phyloP scores from a whole-genome alignment of 805 yeast genomes.

The Dipodascopsis uninucleata region DNA sequence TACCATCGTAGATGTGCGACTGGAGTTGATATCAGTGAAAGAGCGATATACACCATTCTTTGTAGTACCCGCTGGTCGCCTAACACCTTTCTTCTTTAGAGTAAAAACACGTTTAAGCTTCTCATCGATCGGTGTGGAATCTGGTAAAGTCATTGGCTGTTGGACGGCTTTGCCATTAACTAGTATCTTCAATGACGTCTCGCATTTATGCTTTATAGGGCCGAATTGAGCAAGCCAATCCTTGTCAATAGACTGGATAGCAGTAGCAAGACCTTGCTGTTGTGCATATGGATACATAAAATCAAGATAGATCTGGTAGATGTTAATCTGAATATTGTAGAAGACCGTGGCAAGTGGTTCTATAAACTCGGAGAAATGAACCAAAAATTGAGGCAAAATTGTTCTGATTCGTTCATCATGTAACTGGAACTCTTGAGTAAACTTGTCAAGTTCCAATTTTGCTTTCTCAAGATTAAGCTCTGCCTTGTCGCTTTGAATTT shows the following conservation, averaged over 20 bases:
- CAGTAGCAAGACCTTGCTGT: slow-evolving; percentile 28
- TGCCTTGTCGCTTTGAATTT: slow-evolving; percentile 33
- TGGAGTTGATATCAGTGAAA: slow-evolving; percentile 6
- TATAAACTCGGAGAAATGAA: slow-evolving; percentile 34
- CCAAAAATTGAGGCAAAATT: slow-evolving; percentile 33
- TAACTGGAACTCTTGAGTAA: slow-evolving; percentile 33
- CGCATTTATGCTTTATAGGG: slow-evolving; percentile 31
- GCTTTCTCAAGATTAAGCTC: slow-evolving; percentile 29
- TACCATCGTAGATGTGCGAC: too few relatives aligned
- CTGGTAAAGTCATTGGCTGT: slow-evolving; percentile 31
- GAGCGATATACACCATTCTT: slow-evolving; percentile 22
- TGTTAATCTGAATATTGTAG: slow-evolving; percentile 32
- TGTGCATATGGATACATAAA: slow-evolving; percentile 29
- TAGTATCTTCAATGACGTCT: slow-evolving; percentile 31
- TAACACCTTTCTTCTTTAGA: slow-evolving; percentile 37
- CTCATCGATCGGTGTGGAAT: slow-evolving; percentile 17
- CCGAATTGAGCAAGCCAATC: slow-evolving; percentile 35
- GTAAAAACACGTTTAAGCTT: slow-evolving; percentile 31
- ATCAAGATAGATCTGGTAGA: slow-evolving; percentile 30
- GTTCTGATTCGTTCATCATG: slow-evolving; percentile 34
- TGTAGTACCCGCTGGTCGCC: slow-evolving; percentile 19
- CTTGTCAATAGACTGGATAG: slow-evolving; percentile 23
- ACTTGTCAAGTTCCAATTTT: slow-evolving; percentile 34
- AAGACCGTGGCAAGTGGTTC: slow-evolving; percentile 33
- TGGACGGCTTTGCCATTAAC: slow-evolving; percentile 33